Base-by-base conservation (phyloP, 257 asterid species). In the Mentha longifolia region DNA sequence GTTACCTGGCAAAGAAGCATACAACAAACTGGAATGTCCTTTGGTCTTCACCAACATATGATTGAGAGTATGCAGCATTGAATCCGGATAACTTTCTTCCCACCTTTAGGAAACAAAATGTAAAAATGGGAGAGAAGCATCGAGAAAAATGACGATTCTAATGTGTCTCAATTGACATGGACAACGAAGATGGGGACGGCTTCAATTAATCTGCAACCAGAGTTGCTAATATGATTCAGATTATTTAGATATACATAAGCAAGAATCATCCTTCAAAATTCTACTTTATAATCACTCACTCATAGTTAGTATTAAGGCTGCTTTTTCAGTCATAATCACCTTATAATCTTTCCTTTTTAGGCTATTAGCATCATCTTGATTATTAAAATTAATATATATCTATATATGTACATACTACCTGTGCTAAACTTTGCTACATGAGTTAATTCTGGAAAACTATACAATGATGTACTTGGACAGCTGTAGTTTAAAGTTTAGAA, bases 1-100 rank as follows among this genome's bases (percentile, higher is more conserved):
- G 46, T 67, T 74, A 74, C 74, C 74, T 67, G 78, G 73, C 52
- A 56, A 5, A 64, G 77, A 73, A 65, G 73, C 73, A 65, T 35
- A 55, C 50, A 55, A 46, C 57, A n/a, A 17, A 58, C 73, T 33
- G 62, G 66, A 46, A 66, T 74, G 68, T 57, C 73, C 14, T 28
- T 46, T 56, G 67, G 55, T 31, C 62, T 47, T 57, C 33, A 16
- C 50, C 73, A 70, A 56, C 61, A 65, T 45, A 67, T 58, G 59
- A 73, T 72, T 61, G 70, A 54, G 65, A 28, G 65, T 0, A 19
- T 72, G 19, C 42, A 28, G 41, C 43, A 74, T 51, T 33, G 33
- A 50, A 56, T 56, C 31, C 31, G 51, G 68, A 56, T 67, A 41
- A 57, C 35, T 70, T 37, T 68, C 63, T 49, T 65, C 33, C 67